Evolutionary conservation across 495 filamentous ascomycete species (phyloP).

Genomic region (Penicillium cosmopolitanum): DNA sequence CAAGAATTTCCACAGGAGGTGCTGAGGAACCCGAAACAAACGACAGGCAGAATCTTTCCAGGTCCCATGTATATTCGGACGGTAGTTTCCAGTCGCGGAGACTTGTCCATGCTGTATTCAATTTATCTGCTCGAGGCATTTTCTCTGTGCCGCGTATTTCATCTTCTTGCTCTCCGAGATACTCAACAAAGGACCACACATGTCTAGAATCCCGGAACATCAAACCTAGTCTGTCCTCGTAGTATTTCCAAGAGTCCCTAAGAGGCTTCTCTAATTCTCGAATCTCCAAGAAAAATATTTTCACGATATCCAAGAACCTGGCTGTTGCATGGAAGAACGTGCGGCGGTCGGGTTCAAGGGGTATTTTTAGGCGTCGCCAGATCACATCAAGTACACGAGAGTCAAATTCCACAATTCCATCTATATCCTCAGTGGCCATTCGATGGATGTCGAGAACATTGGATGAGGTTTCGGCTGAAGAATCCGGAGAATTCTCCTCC

Average conservation of each 20-base stretch:
- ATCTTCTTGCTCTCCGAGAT: not conserved
- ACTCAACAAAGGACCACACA: not conserved
- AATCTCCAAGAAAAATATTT: not conserved
- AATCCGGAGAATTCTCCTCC: not conserved
- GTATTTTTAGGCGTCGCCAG: not conserved
- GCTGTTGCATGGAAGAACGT: not conserved
- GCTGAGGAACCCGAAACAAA: not conserved
- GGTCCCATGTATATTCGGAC: slow-evolving; percentile 2
- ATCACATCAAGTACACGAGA: not conserved
- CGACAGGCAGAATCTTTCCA: not conserved
- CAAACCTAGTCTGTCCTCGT: not conserved
- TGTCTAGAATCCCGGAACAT: not conserved
- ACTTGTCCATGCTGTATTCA: not conserved
- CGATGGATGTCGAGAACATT: not conserved
- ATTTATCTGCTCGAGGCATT: not conserved
- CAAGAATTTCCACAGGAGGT: not conserved
- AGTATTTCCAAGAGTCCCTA: not conserved
- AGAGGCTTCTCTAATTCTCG: not conserved
- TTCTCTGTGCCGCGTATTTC: not conserved
- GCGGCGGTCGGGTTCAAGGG: not conserved
- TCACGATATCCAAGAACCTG: not conserved
- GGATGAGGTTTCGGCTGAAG: not conserved
- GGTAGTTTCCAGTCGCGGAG: not conserved
- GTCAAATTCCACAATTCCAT: not conserved
- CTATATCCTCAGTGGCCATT: not conserved